Evolutionary conservation across 208 protist genomes (phyloP), one percentile per base, ranked within the genome.

Genomic region (Spongospora subterranea): DNA sequence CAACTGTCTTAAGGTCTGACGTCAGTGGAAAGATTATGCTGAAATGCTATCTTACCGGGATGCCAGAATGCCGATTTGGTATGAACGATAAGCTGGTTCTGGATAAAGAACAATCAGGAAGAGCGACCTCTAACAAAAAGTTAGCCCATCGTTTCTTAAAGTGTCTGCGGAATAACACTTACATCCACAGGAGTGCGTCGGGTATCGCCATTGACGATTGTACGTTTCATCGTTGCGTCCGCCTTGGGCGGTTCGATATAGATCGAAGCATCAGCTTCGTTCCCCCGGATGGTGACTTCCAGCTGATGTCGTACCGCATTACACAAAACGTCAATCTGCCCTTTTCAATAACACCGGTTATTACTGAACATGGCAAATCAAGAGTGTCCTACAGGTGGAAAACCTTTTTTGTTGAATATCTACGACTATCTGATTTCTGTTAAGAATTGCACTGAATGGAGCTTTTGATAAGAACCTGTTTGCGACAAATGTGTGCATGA

Each of bases 221-320:
- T 39, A 96, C 96, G 0, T 99, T 99, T 93, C 98, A 99, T 94
- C 96, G 98, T 88, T 99, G 98, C 92, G 98, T 99, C 0, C 94
- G 95, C 41, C 95, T 99, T n/a, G 94, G 94, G 77, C 96, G 97
- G 91, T 99, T 99, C 90, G 98, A 99, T 91, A 95, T 41, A 43
- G 93, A 95, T 46, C 89, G 93, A n/a, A 94, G 93, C 29, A 94
- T 95, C 60, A 93, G 92, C 0, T 95, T 95, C 88, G 93, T 95
- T 45, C 94, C 94, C 32, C 94, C 94, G 45, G 94, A 94, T 60
- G 98, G 98, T 53, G 97, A 98, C 66, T 99, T 99, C 93, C 96
- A 97, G 88, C 94, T 99, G 60, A 98, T 99, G 97, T 91, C 77
- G 64, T 96, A 99, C 95, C 96, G 97, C 92, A 96, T 97, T 0